phyloP scores from a whole-genome alignment of 1,284 basidiomycete species.

The Leccinum pachyderme region DNA sequence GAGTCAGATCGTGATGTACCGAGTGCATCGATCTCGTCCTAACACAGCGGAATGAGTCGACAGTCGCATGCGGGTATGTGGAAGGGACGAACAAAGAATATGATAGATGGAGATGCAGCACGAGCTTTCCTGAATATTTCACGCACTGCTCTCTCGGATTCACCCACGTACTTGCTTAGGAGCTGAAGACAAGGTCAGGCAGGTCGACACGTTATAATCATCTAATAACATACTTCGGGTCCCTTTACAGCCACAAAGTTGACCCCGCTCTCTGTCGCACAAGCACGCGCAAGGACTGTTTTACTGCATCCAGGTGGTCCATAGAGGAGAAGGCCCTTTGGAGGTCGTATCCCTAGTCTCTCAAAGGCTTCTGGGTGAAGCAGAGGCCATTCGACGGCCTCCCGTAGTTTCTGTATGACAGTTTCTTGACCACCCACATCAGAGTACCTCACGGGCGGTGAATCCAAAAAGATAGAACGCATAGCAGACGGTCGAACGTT shows the following conservation, averaged over 20 bases:
- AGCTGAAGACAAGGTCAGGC: slow-evolving; percentile 49
- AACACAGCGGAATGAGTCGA: slow-evolving; percentile 2
- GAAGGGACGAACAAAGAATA: slow-evolving; percentile 81
- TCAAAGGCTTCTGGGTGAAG: slow-evolving; percentile 83
- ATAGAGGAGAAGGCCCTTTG: slow-evolving; percentile 90
- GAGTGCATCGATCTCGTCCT: slow-evolving; percentile 98
- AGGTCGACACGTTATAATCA: not conserved
- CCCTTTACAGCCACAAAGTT: slow-evolving; percentile 99
- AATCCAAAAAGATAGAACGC: slow-evolving; percentile 89
- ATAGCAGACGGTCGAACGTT: slow-evolving; percentile 90
- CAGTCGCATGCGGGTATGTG: not conserved
- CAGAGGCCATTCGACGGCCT: slow-evolving; percentile 95
- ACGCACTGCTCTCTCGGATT: slow-evolving; percentile 92
- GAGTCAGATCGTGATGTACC: slow-evolving; percentile 76
- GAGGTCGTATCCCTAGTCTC: slow-evolving; percentile 85
- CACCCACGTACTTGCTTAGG: slow-evolving; percentile 96
- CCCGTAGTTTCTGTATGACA: slow-evolving; percentile 81
- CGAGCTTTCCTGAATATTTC: slow-evolving; percentile 96
- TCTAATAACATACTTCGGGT: slow-evolving; percentile 66
- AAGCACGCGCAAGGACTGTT: slow-evolving; percentile 91
- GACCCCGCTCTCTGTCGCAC: slow-evolving; percentile 92
- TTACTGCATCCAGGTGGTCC: slow-evolving; percentile 98
- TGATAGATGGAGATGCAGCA: slow-evolving; percentile 89
- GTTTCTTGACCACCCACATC: slow-evolving; percentile 87
- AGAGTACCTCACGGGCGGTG: slow-evolving; percentile 78